Evolutionary conservation across 208 protist species (phyloP).

Genomic region (Trypanosoma brucei): DNA sequence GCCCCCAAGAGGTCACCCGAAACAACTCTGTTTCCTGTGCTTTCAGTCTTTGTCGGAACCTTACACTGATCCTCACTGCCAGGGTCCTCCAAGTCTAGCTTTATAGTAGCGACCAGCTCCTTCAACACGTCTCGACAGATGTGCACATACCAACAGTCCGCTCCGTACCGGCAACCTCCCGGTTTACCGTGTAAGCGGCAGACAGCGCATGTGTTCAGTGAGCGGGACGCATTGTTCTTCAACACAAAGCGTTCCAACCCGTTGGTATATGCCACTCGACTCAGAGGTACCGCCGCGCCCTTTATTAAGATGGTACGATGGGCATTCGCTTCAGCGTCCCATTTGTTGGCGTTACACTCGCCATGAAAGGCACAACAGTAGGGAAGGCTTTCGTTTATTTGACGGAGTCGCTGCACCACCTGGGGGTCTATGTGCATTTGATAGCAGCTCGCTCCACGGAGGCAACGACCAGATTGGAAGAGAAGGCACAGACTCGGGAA

Average conservation of each 20-base stretch:
- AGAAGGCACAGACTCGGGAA: conserved; percentile 76
- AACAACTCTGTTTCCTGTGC: neutral
- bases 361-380: conserved; percentile 74
- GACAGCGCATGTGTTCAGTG: conserved; percentile 34
- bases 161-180: conserved; percentile 75
- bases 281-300: conserved; percentile 31
- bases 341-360: conserved; percentile 43
- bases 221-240: conserved; percentile 19
- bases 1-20: neutral
- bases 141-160: conserved; percentile 83
- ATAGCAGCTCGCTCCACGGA: conserved; percentile 63
- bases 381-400: conserved; percentile 48
- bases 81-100: neutral
- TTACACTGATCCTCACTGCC: neutral
- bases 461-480: conserved; percentile 61
- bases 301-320: conserved; percentile 11
- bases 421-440: conserved; percentile 72
- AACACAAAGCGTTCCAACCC: conserved; percentile 51
- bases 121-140: conserved; percentile 62
- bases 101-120: conserved; percentile 22
- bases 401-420: conserved; percentile 48
- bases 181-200: conserved; percentile 65
- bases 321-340: conserved; percentile 20
- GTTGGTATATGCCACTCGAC: conserved; percentile 54
- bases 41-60: neutral